A percentile compares a stretch with the other conserved stretches of the same genome.
Evolutionary conservation across 1,139 yeast species (phyloP).

Genomic region (Pichia sp.): DNA sequence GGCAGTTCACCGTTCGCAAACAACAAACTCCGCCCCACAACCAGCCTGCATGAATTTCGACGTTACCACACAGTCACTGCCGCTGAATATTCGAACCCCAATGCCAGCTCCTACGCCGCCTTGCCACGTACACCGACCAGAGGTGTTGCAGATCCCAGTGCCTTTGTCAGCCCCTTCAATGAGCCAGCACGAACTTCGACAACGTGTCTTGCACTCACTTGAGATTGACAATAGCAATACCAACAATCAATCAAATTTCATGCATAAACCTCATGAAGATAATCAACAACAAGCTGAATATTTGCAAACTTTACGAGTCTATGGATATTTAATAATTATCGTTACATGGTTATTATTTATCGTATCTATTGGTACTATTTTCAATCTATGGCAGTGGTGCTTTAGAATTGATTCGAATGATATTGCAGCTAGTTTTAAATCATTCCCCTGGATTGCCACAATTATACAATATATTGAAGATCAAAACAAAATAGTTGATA

Average conservation of each 20-base stretch:
- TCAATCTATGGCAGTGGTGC: conserved; percentile 41
- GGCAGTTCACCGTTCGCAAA: no score
- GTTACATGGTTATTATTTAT: conserved; percentile 39
- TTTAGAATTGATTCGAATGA: conserved; percentile 23
- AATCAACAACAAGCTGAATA: conserved; percentile 7
- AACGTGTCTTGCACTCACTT: no score
- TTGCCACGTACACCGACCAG: no score
- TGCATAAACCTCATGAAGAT: not conserved
- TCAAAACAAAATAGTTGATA: conserved; percentile 22
- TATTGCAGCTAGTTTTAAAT: not conserved
- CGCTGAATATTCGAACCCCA: no score
- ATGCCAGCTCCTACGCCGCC: no score
- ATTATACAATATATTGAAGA: conserved; percentile 11
- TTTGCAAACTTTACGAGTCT: conserved; percentile 19
- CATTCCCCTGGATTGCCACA: conserved; percentile 4
- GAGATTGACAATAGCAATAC: no score
- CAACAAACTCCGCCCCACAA: no score
- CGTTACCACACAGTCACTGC: no score
- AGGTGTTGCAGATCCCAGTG: no score
- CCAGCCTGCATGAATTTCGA: no score
- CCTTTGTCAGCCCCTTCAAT: no score
- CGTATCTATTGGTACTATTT: conserved; percentile 39
- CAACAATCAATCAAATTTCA: not conserved
- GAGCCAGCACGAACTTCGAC: no score
- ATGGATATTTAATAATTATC: conserved; percentile 37